Base-by-base conservation (phyloP, 1,284 basidiomycete genomes). In the Ustilago nuda region DNA sequence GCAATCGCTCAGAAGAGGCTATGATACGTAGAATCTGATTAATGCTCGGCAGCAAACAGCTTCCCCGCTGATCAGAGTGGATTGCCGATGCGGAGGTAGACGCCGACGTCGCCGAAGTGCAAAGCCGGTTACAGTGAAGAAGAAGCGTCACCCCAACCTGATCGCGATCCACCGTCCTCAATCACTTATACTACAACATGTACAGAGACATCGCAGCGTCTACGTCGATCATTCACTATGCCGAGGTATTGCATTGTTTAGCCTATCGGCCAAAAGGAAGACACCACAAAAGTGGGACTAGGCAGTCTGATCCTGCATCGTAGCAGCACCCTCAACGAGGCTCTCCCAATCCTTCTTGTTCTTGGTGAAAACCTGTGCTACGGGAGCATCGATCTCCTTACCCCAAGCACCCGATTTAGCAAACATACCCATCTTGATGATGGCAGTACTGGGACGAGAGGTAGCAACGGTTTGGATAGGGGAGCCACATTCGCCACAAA, bases 391-490 rank as follows among this genome's bases (percentile, higher is more conserved):
- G 50, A 66, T 61, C 8, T 66, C 27, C 17, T 55, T 55, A 5
- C 56, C 51, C 56, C 56, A 68, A 9, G 23, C 58, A 23, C 50
- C 36, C 11, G 41, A 33, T 8, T 70, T 61, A 9, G 64, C 67
- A 32, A 75, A 75, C 4, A 75, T 41, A 13, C 72, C 72, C 56
- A 65, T 62, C 41, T 75, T 75, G 72, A 75, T 50, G 48, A 75
- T 61, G 46, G 67, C 56, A 15, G 39, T 32, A 11, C 67, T 61
- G 3, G 59, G 30, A 8, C 33, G 23, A 5, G 54, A 35, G 36
- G 66, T 55, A 27, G 35, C 23, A 30, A 70, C 48, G 19, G 62
- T 60, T 43, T 65, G 59, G 27, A 69, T 12, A 15, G 66, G 62
- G 0, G 45, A 19, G 11, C 72, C 72, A 53, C 72, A 74, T 7